Conservation (phyloP, 306 rosid genomes). For the Carpinus fangiana region DNA sequence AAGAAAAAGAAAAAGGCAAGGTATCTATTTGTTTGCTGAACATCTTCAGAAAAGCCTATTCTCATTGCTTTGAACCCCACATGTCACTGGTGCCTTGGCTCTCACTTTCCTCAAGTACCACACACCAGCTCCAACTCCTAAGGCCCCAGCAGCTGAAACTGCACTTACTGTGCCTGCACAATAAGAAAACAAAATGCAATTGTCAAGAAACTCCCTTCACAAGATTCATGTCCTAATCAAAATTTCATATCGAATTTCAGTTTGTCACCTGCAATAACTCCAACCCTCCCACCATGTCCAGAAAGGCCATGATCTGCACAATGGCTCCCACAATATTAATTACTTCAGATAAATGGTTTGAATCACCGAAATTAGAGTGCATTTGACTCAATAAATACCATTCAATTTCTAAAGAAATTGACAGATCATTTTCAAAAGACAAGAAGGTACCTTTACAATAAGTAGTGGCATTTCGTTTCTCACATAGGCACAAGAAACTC, state of each 20-base stretch:
- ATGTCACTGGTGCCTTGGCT: slow-evolving; percentile 76
- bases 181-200: neutral
- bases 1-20: slow-evolving; percentile 23
- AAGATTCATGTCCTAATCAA: neutral
- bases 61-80: slow-evolving; percentile 89
- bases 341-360: neutral
- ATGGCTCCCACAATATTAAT: neutral
- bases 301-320: slow-evolving; percentile 64
- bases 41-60: slow-evolving; percentile 76
- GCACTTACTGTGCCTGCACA: slow-evolving; percentile 68
- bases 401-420: neutral
- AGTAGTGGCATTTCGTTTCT: slow-evolving; percentile 66
- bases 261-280: slow-evolving; percentile 75
- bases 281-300: slow-evolving; percentile 43
- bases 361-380: neutral
- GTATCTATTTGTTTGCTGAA: slow-evolving; percentile 22
- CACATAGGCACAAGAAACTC: slow-evolving; percentile 72
- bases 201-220: slow-evolving; percentile 3
- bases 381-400: neutral
- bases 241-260: neutral
- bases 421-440: neutral
- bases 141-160: slow-evolving; percentile 67
- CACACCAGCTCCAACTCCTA: slow-evolving; percentile 85
- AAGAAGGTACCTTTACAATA: slow-evolving; percentile 65
- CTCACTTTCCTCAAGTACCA: slow-evolving; percentile 77